Conservation (phyloP, 2,329 filamentous ascomycete species). For the Beauveria sp. region DNA sequence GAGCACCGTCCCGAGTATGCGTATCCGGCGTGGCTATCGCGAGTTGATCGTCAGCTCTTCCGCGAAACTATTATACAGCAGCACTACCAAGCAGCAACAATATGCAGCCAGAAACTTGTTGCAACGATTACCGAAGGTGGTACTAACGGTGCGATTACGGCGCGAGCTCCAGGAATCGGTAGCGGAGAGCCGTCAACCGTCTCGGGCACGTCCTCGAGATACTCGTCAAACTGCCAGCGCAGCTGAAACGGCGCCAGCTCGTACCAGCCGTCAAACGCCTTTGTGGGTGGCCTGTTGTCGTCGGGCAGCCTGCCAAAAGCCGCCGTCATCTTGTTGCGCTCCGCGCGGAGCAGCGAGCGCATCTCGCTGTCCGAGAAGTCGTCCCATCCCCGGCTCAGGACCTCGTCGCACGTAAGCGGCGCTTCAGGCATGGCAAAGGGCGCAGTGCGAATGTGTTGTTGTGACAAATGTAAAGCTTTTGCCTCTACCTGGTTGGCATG, state of each 20-base stretch:
- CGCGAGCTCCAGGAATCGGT: conserved; percentile 66
- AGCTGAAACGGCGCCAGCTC: conserved; percentile 52
- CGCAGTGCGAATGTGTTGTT: background rate
- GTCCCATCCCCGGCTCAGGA: conserved; percentile 2
- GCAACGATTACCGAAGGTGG: too few species aligned
- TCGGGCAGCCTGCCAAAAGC: background rate
- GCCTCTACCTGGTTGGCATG: too few species aligned
- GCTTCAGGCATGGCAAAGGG: background rate
- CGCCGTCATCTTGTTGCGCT: conserved; percentile 5
- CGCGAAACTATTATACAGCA: background rate
- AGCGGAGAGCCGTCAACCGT: conserved; percentile 50
- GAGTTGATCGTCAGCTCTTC: background rate
- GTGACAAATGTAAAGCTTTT: too few species aligned
- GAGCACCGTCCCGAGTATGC: conserved; percentile 85
- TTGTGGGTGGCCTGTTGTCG: conserved; percentile 47
- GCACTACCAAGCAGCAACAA: background rate
- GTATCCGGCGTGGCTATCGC: conserved; percentile 76
- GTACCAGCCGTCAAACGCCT: conserved; percentile 83
- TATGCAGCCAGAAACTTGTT: background rate
- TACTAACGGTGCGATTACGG: conserved; percentile 88
- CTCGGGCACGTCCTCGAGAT: conserved; percentile 63
- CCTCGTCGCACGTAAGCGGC: conserved; percentile 9
- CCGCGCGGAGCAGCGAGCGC: background rate
- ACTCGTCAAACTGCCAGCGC: conserved; percentile 61
- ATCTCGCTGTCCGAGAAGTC: conserved; percentile 2